Base-by-base conservation (phyloP, 2,329 filamentous ascomycete species). In the Cryphonectria radicalis region DNA sequence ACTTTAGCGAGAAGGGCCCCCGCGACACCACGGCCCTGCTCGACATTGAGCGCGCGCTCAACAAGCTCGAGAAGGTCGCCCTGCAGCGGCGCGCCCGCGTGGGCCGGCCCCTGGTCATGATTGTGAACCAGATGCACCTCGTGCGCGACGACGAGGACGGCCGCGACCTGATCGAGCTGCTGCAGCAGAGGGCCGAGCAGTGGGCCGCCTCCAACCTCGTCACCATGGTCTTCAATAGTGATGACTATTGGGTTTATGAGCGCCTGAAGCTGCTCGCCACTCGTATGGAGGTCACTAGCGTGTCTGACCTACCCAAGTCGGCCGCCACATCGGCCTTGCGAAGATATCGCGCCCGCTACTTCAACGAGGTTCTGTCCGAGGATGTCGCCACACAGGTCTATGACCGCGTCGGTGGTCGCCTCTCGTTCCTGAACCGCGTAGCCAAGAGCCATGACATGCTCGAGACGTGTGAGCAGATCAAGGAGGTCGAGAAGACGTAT, bases 201-300 rank as follows among this genome's bases (percentile, higher is more conserved):
- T 99, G 96, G 96, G 95, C 96, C 1, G 96, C 95, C 1, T 90
- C 93, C 28, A 95, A 94, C 74, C 87, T 99, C 11, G 93, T 97
- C 42, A 98, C 96, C 0, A 89, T 94, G 85, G 91, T 99, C 46
- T 94, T 99, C 83, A 98, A 98, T 82, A 95, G 91, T 68, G 96
- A 99, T 81, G 96, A 98, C 79, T 99, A 97, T 82, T 99, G 96
- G 96, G 93, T 99, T 0, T 98, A 98, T 77, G 96, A 99, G 80
- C 89, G 95, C 19, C 84, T 99, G 67, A 98, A 98, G 84, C 91
- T 93, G 79, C 91, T 97, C 72, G 93, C 94, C 3, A 97, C 95
- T 1, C 90, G 96, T 63, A 97, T 99, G 93, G 95, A 98, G 78
- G 92, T 99, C 5, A 91, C 97, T 53, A 90, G 94, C 11, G 91